Conservation (phyloP, 2,329 filamentous ascomycete species). For the Neofusicoccum parvum region DNA sequence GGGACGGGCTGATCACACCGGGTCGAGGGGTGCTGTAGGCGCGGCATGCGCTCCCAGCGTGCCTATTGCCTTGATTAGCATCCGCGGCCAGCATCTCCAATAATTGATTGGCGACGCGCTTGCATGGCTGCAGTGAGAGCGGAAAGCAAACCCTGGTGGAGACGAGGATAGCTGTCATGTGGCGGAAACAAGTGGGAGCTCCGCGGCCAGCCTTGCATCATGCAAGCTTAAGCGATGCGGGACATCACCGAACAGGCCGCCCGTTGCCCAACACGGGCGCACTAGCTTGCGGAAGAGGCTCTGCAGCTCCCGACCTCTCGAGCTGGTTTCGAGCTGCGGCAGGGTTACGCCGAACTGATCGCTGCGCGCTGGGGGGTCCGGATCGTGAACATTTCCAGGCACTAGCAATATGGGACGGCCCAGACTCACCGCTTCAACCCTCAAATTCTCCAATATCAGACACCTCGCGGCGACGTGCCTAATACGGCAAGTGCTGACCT, state of each 20-base stretch:
- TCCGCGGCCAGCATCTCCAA: neutral
- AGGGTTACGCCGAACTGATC: neutral
- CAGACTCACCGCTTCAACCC: slow-evolving; percentile 3
- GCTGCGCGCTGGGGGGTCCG: neutral
- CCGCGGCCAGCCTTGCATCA: slow-evolving; percentile 15
- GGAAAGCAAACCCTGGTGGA: slow-evolving; percentile 5
- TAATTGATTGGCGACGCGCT: neutral
- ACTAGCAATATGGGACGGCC: neutral
- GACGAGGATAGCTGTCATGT: slow-evolving; percentile 20
- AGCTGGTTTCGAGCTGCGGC: neutral
- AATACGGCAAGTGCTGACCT: slow-evolving; percentile 13
- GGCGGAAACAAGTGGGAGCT: slow-evolving; percentile 17
- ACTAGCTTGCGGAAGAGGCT: slow-evolving; percentile 10
- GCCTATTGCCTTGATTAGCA: slow-evolving; percentile 11
- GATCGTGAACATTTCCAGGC: neutral
- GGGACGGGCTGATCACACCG: slow-evolving; percentile 9
- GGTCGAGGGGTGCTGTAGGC: slow-evolving; percentile 7
- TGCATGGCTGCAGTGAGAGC: slow-evolving; percentile 17
- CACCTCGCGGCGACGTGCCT: slow-evolving; percentile 5
- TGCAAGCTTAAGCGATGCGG: slow-evolving; percentile 20
- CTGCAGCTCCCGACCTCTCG: neutral
- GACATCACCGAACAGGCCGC: slow-evolving; percentile 5
- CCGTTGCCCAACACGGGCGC: slow-evolving; percentile 8
- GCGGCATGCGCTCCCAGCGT: slow-evolving; percentile 10
- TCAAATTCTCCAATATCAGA: neutral